Evolutionary conservation across 176 grass and related monocot genomes (phyloP), one percentile per base, ranked within the genome.

Genomic region (Saccharum spontaneum): DNA sequence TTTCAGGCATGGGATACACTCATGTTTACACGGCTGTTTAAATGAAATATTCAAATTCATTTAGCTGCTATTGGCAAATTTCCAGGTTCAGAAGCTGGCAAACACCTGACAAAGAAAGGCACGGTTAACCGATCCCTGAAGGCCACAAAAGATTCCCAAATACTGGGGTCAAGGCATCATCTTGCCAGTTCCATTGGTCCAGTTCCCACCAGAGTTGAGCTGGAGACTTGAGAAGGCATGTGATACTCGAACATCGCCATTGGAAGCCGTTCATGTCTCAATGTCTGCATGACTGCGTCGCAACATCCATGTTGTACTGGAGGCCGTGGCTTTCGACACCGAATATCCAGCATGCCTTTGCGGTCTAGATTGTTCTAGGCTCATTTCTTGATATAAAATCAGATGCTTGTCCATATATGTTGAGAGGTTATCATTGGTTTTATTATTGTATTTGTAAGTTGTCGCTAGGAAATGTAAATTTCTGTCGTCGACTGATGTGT

Each of bases 1-100:
- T 80, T 80, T 37, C 17, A 50, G 11, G 31, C 63, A 49, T 68
- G 17, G 26, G 10, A 15, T 44, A 28, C 3, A 1, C 16, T 33
- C 2, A 69, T 2, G 16, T 45, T 77, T 82, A 59, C 3, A 26
- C 0, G 10, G 24, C 22, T 67, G 1, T 17, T 76, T 81, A 54
- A 75, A 57, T 12, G 28, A 70, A 54, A 41, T 0, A 41, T 36
- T 77, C 52, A 46, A 12, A 65, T 52, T 59, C 8, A 52, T 54
- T 69, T 2, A 82, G 15, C 57, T 85, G 67, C 46, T 81, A 46
- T 46, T 71, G 28, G 14, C 14, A 62, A 72, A 64, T 34, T 20
- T 66, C 10, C 84, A 94, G 92, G 82, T 76, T n/a, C 40, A 36
- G 87, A 87, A 83, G 50, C 36, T 39, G 89, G 84, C 23, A 87